A percentile compares a stretch with the other conserved stretches of the same genome.
These are phyloP conservation scores for Penicillium lagena DNA, from an alignment of 495 filamentous ascomycete species.

Conservation along the genomic window DNA sequence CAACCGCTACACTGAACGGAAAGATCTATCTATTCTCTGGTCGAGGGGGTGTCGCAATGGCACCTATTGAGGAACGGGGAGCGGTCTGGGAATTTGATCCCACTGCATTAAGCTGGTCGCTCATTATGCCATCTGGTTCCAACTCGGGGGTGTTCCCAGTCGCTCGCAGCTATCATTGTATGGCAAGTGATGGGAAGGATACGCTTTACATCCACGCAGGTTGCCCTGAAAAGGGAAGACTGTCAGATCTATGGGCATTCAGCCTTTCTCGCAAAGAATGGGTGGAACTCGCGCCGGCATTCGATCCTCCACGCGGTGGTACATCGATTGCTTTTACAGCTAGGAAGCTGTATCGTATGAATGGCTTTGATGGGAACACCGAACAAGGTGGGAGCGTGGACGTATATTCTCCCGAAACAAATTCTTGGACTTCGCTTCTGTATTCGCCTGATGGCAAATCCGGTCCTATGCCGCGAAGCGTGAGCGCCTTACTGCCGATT, in stretches of 20 bases:
- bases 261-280: slow-evolving; percentile 51
- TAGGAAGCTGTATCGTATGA: slow-evolving; percentile 61
- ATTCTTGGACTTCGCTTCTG: slow-evolving; percentile 39
- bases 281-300: slow-evolving; percentile 55
- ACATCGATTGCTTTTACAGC: slow-evolving; percentile 52
- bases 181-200: slow-evolving; percentile 41
- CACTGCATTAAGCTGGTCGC: slow-evolving; percentile 14
- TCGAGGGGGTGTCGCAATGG: slow-evolving; percentile 47
- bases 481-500: slow-evolving; percentile 37
- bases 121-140: slow-evolving; percentile 11
- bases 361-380: slow-evolving; percentile 60
- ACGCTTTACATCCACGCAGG: slow-evolving; percentile 68
- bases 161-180: slow-evolving; percentile 43
- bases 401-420: slow-evolving; percentile 29
- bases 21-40: slow-evolving; percentile 52
- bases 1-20: slow-evolving; percentile 32
- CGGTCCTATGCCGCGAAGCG: slow-evolving; percentile 33
- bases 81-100: slow-evolving; percentile 42
- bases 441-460: slow-evolving; percentile 39
- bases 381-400: slow-evolving; percentile 65
- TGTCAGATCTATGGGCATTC: slow-evolving; percentile 69
- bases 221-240: slow-evolving; percentile 49
- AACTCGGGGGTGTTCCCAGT: slow-evolving; percentile 19
- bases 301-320: slow-evolving; percentile 55
- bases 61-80: slow-evolving; percentile 48